A percentile compares a stretch with the other conserved stretches of the same genome.
These are phyloP conservation scores for Coemansia sp. DNA, from an alignment of 192 early-diverging fungal species.

Conservation along the genomic window DNA sequence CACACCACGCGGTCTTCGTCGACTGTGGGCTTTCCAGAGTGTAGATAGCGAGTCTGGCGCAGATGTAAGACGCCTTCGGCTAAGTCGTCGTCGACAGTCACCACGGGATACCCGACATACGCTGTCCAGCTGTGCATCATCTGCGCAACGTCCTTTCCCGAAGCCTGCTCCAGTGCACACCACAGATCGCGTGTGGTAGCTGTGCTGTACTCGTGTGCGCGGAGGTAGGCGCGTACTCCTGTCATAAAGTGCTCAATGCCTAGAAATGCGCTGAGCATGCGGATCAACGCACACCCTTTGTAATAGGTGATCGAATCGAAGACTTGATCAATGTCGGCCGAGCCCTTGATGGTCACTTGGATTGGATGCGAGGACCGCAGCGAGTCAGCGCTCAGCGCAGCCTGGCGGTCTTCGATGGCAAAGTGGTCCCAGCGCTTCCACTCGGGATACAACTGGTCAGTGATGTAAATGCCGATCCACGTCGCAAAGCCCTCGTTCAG, in stretches of 20 bases:
- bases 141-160: slow-evolving; percentile 60
- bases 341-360: slow-evolving; percentile 68
- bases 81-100: slow-evolving; percentile 59
- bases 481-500: slow-evolving; percentile 90
- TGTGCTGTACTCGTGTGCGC: slow-evolving; percentile 67
- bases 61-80: slow-evolving; percentile 51
- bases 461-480: slow-evolving; percentile 69
- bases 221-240: slow-evolving; percentile 62
- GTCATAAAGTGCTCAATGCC: slow-evolving; percentile 52
- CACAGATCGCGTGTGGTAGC: slow-evolving; percentile 76
- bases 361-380: slow-evolving; percentile 82
- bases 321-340: slow-evolving; percentile 77
- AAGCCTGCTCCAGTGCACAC: slow-evolving; percentile 61
- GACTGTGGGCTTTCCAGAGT: slow-evolving; percentile 56
- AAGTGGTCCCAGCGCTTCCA: slow-evolving; percentile 81
- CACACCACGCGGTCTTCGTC: slow-evolving; percentile 66
- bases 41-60: slow-evolving; percentile 67
- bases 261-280: slow-evolving; percentile 71
- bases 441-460: slow-evolving; percentile 73
- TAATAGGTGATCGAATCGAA: slow-evolving; percentile 85
- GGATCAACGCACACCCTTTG: slow-evolving; percentile 79
- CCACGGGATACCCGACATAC: slow-evolving; percentile 65
- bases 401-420: slow-evolving; percentile 60
- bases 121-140: slow-evolving; percentile 78
- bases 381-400: slow-evolving; percentile 69